Base-by-base conservation (phyloP, 257 asterid species). In the Asclepias syriaca region DNA sequence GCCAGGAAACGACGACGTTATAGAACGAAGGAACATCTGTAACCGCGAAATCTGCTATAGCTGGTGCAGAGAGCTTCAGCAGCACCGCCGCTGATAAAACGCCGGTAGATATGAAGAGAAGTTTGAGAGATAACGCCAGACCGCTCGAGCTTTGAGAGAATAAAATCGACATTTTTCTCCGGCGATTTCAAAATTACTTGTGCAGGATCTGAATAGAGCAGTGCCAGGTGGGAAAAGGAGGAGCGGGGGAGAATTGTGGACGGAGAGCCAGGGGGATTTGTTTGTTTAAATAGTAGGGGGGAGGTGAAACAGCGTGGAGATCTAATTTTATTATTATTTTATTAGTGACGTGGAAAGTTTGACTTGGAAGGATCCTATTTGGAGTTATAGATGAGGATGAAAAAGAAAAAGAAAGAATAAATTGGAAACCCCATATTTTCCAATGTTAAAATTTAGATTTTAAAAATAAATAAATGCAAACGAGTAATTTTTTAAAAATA, bases 1-100 rank as follows among this genome's bases (percentile, higher is more conserved):
- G 85, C 97, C 97, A 93, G 0, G 98, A 84, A 49, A 83, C 84
- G 78, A 81, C 61, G 82, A 71, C 83, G 86, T 83, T 85, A 87
- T 84, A 90, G 70, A 90, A 68, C 6, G 90, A 81, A 2, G 95
- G 95, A 1, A 87, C 79, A 19, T 88, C 88, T 4, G 66, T 68
- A 50, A 77, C 87, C 34, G 86, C 85, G 74, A 90, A 77, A 4
- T 87, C 90, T 2, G 88, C 69, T 10, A 86, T 24, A 0, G 78
- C 83, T 3, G 94, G 94, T 21, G 71, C 81, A 19, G 86, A 83
- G 32, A 79, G 39, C 79, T 81, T 86, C 64, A 93, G 81, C 55
- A 82, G 77, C 45, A 93, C 60, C 37, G 89, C 93, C 11, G 92
- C 90, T 1, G 91, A 84, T 34, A 93, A 32, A 69, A 93, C 82